Conservation (phyloP, 352 stramenopile species). For the Saprolegnia parasitica region DNA sequence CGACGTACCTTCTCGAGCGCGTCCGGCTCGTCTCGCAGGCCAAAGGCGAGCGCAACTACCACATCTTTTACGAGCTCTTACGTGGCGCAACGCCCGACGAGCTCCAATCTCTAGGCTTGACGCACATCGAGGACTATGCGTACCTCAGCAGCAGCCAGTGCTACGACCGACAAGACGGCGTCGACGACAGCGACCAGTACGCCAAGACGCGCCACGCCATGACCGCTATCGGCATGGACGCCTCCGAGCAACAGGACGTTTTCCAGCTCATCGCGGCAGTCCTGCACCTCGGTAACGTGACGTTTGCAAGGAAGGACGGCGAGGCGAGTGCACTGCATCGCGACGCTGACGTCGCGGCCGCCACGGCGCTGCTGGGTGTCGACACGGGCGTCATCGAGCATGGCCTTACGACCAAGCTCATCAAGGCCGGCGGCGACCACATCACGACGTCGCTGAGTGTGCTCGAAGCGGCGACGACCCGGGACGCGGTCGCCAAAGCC, state of each 20-base stretch:
- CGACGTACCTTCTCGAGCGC: constrained; percentile 95
- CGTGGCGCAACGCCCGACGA: constrained; percentile 61
- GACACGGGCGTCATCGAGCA: constrained; percentile 44
- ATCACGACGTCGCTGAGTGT: constrained; percentile 35
- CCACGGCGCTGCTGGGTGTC: constrained; percentile 31
- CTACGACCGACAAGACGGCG: constrained; percentile 61
- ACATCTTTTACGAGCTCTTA: constrained; percentile 97
- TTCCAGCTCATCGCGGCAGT: constrained; percentile 81
- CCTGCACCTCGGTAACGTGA: constrained; percentile 81
- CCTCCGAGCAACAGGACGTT: constrained; percentile 73
- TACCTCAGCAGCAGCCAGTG: constrained; percentile 85
- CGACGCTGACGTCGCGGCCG: constrained; percentile 42
- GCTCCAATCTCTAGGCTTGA: constrained; percentile 44
- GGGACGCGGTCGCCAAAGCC: constrained; percentile 32
- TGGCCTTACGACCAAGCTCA: constrained; percentile 54
- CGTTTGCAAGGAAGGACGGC: constrained; percentile 63
- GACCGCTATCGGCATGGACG: constrained; percentile 71
- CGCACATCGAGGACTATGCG: constrained; percentile 53
- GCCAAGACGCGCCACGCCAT: constrained; percentile 68
- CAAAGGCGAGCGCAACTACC: constrained; percentile 95
- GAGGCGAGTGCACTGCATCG: constrained; percentile 47
- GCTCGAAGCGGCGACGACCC: constrained; percentile 26
- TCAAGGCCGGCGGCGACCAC: constrained; percentile 66
- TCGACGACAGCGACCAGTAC: constrained; percentile 79
- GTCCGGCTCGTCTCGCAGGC: constrained; percentile 90